A percentile compares a stretch with the other conserved stretches of the same genome.
phyloP scores from a whole-genome alignment of 352 stramenopile genomes.

The Pythium monospermum region DNA sequence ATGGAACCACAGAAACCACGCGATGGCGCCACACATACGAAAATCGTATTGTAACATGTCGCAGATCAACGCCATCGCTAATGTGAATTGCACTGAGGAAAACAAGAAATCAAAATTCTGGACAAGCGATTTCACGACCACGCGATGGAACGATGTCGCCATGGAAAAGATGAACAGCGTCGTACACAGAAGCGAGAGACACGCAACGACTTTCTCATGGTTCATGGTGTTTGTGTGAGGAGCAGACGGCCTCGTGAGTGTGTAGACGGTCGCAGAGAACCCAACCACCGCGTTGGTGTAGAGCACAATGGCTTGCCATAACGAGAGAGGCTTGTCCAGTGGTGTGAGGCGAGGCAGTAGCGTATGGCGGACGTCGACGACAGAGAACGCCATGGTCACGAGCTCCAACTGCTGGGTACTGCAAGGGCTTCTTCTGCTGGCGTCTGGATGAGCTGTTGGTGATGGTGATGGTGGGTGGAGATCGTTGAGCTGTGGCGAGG shows the following conservation, averaged over 20 bases:
- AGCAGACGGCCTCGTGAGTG: no score
- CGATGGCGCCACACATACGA: slow-evolving; percentile 9
- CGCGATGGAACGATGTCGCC: slow-evolving; percentile 4
- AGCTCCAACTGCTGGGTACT: slow-evolving; percentile 17
- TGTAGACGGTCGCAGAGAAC: slow-evolving; percentile 1
- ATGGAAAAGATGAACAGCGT: slow-evolving; percentile 7
- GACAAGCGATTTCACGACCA: slow-evolving; percentile 12
- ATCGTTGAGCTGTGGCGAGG: not conserved
- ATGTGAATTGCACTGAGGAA: slow-evolving; percentile 14
- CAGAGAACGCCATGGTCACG: slow-evolving; percentile 15
- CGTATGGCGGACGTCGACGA: slow-evolving; percentile 5
- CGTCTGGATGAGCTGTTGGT: no score
- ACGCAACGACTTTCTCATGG: no score
- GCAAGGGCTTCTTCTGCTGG: no score
- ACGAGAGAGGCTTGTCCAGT: no score
- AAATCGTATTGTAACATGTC: slow-evolving; percentile 15
- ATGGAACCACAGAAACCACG: slow-evolving; percentile 20
- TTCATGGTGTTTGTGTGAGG: no score
- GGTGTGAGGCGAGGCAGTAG: no score
- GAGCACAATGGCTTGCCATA: not conserved
- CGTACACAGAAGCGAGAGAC: not conserved
- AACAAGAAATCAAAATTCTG: slow-evolving; percentile 19
- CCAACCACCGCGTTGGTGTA: slow-evolving; percentile 11
- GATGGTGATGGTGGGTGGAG: no score
- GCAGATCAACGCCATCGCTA: slow-evolving; percentile 10